phyloP scores from a whole-genome alignment of 176 grass and related monocot genomes.

The Hyparrhenia diplandra region DNA sequence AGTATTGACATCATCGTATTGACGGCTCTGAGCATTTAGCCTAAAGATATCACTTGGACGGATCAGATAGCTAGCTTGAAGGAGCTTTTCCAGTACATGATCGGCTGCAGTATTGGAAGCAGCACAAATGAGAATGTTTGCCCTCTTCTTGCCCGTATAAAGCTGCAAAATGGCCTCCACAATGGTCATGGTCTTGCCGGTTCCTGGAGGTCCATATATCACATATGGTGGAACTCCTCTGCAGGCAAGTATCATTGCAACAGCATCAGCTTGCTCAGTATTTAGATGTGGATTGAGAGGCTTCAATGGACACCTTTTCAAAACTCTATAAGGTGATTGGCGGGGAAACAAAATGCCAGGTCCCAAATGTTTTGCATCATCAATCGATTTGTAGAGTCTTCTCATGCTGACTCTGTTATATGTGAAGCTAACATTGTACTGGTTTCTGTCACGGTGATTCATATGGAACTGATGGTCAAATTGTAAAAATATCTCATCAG shows the following conservation, averaged over 20 bases:
- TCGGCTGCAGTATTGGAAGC: constrained; percentile 91
- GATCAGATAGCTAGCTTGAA: constrained; percentile 47
- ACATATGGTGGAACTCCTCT: constrained; percentile 71
- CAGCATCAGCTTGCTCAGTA: constrained; percentile 61
- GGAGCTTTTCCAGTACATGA: constrained; percentile 75
- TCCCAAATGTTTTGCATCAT: constrained; percentile 50
- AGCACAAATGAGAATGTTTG: constrained; percentile 76
- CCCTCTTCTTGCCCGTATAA: constrained; percentile 48
- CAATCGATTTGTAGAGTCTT: constrained; percentile 66
- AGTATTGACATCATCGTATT: constrained; percentile 69
- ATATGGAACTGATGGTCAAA: constrained; percentile 58
- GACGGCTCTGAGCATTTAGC: constrained; percentile 75
- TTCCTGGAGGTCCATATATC: constrained; percentile 86
- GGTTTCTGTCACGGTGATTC: constrained; percentile 36
- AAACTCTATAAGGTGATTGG: constrained; percentile 30
- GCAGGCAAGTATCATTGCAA: constrained; percentile 81
- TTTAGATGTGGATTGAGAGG: constrained; percentile 67
- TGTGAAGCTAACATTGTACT: constrained; percentile 70
- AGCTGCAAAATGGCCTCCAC: constrained; percentile 86
- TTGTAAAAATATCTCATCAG: constrained; percentile 82
- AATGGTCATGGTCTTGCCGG: constrained; percentile 85
- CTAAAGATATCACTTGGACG: constrained; percentile 69
- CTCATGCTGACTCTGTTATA: constrained; percentile 94
- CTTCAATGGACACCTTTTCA: constrained; percentile 44
- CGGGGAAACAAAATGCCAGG: constrained; percentile 54